phyloP scores from a whole-genome alignment of 139 green algal species.

The Microglena sp. region DNA sequence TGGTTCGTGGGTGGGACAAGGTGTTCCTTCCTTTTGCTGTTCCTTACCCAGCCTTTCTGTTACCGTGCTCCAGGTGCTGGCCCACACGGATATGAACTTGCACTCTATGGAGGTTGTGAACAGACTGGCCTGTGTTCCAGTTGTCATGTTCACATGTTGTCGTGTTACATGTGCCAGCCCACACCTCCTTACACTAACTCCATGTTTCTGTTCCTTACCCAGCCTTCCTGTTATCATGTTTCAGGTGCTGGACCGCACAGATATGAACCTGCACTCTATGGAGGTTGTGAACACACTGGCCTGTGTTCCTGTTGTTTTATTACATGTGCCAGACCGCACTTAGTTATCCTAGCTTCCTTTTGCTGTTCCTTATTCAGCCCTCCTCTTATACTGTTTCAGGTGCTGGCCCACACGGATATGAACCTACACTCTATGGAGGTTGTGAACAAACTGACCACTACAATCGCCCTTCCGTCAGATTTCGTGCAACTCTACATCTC shows the following conservation, averaged over 20 bases:
- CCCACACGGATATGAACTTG: slow-evolving; percentile 49
- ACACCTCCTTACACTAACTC: too few relatives aligned
- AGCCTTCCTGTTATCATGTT: too few relatives aligned
- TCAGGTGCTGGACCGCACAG: slow-evolving; percentile 49
- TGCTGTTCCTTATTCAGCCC: too few relatives aligned
- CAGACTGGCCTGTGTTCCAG: slow-evolving; percentile 65
- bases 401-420: slow-evolving; percentile 37
- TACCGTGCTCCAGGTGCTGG: slow-evolving; percentile 17
- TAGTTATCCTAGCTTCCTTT: too few relatives aligned
- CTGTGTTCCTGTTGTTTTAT: too few relatives aligned
- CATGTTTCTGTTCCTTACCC: too few relatives aligned
- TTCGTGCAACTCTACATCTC: slow-evolving; percentile 83
- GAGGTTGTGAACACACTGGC: slow-evolving; percentile 85
- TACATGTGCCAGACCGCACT: too few relatives aligned
- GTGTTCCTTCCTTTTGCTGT: too few relatives aligned
- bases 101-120: slow-evolving; percentile 89
- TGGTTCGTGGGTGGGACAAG: too few relatives aligned
- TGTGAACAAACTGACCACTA: slow-evolving; percentile 70
- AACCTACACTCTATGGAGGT: slow-evolving; percentile 82
- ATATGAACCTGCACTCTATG: slow-evolving; percentile 72
- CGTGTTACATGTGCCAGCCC: too few relatives aligned
- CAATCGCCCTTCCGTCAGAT: slow-evolving; percentile 54
- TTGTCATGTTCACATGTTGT: too few relatives aligned
- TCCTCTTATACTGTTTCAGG: slow-evolving; percentile 17
- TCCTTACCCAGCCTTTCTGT: too few relatives aligned